A percentile compares a stretch with the other conserved stretches of the same genome.
phyloP scores from a whole-genome alignment of 306 rosid genomes.

The Prinsepia uniflora region DNA sequence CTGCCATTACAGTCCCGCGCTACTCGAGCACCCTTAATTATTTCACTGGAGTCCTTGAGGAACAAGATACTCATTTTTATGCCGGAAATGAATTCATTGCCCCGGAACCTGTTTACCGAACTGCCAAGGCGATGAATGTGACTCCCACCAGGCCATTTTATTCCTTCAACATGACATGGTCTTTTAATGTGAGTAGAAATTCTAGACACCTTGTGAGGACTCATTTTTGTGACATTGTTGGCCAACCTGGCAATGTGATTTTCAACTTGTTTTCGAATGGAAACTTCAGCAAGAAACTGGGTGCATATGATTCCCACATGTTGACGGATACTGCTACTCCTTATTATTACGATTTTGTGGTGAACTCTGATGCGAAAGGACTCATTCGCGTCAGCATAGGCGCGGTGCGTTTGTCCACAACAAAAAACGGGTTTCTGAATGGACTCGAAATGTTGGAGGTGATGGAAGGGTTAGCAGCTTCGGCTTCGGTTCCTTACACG shows the following conservation, averaged over 20 bases:
- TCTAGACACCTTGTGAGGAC: slow-evolving; percentile 27
- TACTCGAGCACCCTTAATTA: fast-evolving
- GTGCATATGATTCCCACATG: not conserved
- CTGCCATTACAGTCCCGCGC: not conserved
- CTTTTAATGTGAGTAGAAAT: slow-evolving; percentile 16
- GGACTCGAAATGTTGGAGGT: slow-evolving; percentile 46
- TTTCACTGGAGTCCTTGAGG: not conserved
- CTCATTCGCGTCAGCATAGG: slow-evolving; percentile 31
- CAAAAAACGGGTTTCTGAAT: slow-evolving; percentile 26
- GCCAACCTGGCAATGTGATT: fast-evolving
- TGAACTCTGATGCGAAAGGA: slow-evolving; percentile 23
- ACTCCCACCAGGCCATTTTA: not conserved
- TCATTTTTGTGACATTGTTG: slow-evolving; percentile 40
- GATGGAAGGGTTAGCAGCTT: not conserved
- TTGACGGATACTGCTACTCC: not conserved
- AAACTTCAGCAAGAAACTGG: not conserved
- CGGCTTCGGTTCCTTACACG: not conserved
- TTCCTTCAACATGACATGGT: slow-evolving; percentile 28
- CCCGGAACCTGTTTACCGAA: slow-evolving; percentile 22
- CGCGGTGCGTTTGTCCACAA: not conserved
- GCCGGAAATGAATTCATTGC: not conserved
- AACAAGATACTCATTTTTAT: not conserved
- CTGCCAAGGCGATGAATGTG: slow-evolving; percentile 13
- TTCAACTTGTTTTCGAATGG: slow-evolving; percentile 24
- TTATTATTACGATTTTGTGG: slow-evolving; percentile 25